Base-by-base conservation (phyloP, 2,329 filamentous ascomycete species). In the Sporothrix mexicana region DNA sequence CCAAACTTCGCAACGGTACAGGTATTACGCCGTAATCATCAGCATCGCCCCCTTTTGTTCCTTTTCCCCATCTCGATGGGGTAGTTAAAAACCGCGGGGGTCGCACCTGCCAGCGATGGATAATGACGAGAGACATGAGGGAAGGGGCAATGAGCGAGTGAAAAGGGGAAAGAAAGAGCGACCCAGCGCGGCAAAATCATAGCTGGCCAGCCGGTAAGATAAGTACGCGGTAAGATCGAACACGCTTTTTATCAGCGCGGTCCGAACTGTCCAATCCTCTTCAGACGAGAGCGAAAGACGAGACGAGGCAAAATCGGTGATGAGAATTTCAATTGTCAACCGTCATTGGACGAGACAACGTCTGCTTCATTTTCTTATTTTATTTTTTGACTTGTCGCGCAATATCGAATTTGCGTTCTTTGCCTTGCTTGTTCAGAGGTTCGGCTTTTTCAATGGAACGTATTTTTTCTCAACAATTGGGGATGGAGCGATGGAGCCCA, bases 381-480 rank as follows among this genome's bases (percentile, higher is more conserved):
- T 4, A 43, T 45, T 61, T 41, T 64, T 23, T 43, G 30, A 36
- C 45, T 49, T 30, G 43, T 51, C 43, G 13, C 62, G 43, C 20
- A 12, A 43, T 55, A 23, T 53, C 53, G 15, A 23, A 13, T 51
- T 17, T 51, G 36, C 25, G 47, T 47, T 61, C 8, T 43, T 13
- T 47, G 13, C 41, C 55, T 12, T 23, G 4, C 57, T 20, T 25
- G 25, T 20, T n/a, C 61, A 23, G n/a, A 12, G 13, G 13, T 62
- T 71, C 59, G 30, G 25, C 25, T n/a, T 55, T 59, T 53, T 36
- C 64, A 64, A 51, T 66, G 20, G 20, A 43, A 61, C 36, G 51
- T 51, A 10, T 23, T 20, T 51, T 17, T 69, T 62, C 72, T 73
- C 72, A 73, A 73, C 69, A 71, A 70, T 73, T 73, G 72, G 72